Evolutionary conservation across 129 eudicot species (phyloP).

Genomic region (Dittrichia graveolens): DNA sequence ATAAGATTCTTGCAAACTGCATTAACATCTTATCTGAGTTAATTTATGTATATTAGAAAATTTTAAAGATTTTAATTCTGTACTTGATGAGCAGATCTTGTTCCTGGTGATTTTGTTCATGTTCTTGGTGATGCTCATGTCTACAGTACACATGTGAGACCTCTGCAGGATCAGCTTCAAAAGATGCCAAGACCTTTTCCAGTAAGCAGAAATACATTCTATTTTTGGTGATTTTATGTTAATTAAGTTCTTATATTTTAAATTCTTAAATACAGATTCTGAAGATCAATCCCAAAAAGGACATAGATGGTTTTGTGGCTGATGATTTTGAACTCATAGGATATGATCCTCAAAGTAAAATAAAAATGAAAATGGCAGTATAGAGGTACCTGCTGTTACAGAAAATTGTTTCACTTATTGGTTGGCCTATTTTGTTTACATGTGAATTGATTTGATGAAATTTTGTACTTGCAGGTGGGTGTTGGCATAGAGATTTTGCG

Average conservation of each 20-base stretch:
- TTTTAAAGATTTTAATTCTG: too few relatives aligned
- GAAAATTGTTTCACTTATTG: too few relatives aligned
- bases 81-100: slow-evolving; percentile 54
- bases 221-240: too few relatives aligned
- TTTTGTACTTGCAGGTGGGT: too few relatives aligned
- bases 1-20: too few relatives aligned
- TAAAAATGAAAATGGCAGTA: slow-evolving; percentile 92
- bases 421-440: too few relatives aligned
- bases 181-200: slow-evolving; percentile 90
- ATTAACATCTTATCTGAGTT: too few relatives aligned
- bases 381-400: slow-evolving; percentile 25
- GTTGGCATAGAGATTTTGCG: too few relatives aligned
- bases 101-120: slow-evolving; percentile 88
- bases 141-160: slow-evolving; percentile 68
- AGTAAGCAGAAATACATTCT: slow-evolving; percentile 39
- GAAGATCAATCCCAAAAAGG: slow-evolving; percentile 72
- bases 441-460: too few relatives aligned
- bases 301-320: slow-evolving; percentile 71
- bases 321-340: slow-evolving; percentile 72
- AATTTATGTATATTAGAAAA: too few relatives aligned
- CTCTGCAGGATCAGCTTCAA: slow-evolving; percentile 81
- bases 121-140: slow-evolving; percentile 92
- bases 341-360: slow-evolving; percentile 83
- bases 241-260: background rate
- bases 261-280: slow-evolving; percentile 50